A percentile compares a stretch with the other conserved stretches of the same genome.
Conservation (phyloP, 805 yeast species). For the Pichia sporocuriosa region DNA sequence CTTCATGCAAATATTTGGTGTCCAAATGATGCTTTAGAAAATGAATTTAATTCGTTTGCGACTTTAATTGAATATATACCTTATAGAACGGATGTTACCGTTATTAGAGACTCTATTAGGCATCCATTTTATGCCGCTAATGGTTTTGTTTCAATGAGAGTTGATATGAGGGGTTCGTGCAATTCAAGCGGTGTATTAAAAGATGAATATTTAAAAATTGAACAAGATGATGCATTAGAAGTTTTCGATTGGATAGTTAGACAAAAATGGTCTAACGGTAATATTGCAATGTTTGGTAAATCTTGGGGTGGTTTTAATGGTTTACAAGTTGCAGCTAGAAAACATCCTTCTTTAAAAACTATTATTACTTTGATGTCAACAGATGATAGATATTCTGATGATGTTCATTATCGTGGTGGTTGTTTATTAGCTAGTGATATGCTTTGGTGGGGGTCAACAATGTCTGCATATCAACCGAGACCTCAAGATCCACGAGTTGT, state of each 20-base stretch:
- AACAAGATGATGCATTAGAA: slow-evolving; percentile 39
- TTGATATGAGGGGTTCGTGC: slow-evolving; percentile 42
- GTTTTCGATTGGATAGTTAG: slow-evolving; percentile 36
- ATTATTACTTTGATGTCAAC: slow-evolving; percentile 40
- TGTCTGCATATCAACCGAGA: slow-evolving; percentile 38
- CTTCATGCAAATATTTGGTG: slow-evolving; percentile 40
- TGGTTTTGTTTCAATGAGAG: slow-evolving; percentile 39
- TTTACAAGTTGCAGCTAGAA: slow-evolving; percentile 39
- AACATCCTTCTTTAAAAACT: slow-evolving; percentile 40
- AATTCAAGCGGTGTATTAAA: slow-evolving; percentile 36
- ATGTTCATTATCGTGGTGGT: slow-evolving; percentile 45
- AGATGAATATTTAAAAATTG: slow-evolving; percentile 38
- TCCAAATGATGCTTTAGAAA: slow-evolving; percentile 31
- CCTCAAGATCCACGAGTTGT: slow-evolving; percentile 40
- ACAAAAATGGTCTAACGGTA: slow-evolving; percentile 41
- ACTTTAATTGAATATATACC: slow-evolving; percentile 40
- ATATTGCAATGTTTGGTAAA: slow-evolving; percentile 42
- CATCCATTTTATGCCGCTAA: slow-evolving; percentile 43
- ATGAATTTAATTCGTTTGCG: slow-evolving; percentile 27
- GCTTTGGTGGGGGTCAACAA: slow-evolving; percentile 47
- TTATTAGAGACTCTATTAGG: slow-evolving; percentile 38
- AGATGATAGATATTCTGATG: slow-evolving; percentile 42
- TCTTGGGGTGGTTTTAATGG: slow-evolving; percentile 47
- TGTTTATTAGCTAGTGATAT: slow-evolving; percentile 38
- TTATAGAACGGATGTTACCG: slow-evolving; percentile 39